Conservation (phyloP, 2,329 filamentous ascomycete species). For the Laburnicola sp. region DNA sequence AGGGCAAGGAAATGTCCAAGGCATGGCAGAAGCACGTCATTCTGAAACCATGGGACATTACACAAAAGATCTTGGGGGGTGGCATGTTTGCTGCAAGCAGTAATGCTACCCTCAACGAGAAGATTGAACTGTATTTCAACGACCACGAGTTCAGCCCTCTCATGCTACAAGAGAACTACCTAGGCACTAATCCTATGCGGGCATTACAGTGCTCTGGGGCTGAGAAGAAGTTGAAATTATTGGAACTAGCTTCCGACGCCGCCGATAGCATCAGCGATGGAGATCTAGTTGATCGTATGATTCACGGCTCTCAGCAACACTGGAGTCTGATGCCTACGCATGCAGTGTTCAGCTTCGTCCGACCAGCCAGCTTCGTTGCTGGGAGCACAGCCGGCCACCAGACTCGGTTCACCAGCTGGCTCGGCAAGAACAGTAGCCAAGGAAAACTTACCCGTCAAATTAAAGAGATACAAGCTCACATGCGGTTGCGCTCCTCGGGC, state of each 20-base stretch:
- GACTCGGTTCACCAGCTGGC: conserved; percentile 84
- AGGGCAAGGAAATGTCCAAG: conserved; percentile 93
- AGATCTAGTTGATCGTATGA: conserved; percentile 95
- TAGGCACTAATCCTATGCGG: conserved; percentile 75
- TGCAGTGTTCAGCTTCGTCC: conserved; percentile 91
- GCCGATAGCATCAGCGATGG: conserved; percentile 97
- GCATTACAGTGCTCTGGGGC: conserved; percentile 65
- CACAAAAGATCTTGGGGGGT: conserved; percentile 84
- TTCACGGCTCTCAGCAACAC: conserved; percentile 95
- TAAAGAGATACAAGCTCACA: conserved; percentile 95
- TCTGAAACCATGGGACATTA: conserved; percentile 97
- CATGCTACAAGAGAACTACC: conserved; percentile 98
- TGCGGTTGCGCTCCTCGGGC: conserved; percentile 86
- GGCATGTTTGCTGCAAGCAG: conserved; percentile 83
- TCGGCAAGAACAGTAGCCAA: conserved; percentile 90
- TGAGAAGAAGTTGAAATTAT: conserved; percentile 75
- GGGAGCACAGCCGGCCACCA: conserved; percentile 69
- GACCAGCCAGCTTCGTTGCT: conserved; percentile 82
- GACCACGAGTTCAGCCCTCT: conserved; percentile 97
- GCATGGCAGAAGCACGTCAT: conserved; percentile 98
- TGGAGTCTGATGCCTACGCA: conserved; percentile 98
- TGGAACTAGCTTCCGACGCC: conserved; percentile 84
- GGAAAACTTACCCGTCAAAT: conserved; percentile 74
- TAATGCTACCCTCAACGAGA: conserved; percentile 89
- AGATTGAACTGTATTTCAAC: conserved; percentile 98